Conservation (phyloP, 1,284 basidiomycete genomes). For the Sphaerobolus stellatus region DNA sequence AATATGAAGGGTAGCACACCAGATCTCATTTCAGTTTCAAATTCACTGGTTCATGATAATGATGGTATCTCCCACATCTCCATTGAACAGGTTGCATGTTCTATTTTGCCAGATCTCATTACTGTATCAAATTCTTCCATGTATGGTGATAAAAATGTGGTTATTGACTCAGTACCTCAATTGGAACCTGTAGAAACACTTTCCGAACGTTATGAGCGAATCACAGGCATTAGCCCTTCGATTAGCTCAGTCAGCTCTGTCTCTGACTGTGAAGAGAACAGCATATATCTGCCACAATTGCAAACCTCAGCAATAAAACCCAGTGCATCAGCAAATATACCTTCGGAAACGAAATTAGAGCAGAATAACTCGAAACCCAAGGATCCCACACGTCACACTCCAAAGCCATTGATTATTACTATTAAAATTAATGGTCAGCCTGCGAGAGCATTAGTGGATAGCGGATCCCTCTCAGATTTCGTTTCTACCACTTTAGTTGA, state of each 20-base stretch:
- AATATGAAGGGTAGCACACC: too few species aligned
- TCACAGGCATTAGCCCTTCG: neutral
- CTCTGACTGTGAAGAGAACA: neutral
- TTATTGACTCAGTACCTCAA: neutral
- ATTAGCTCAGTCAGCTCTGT: too few species aligned
- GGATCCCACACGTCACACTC: slow-evolving; percentile 23
- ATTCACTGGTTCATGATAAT: too few species aligned
- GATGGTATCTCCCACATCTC: too few species aligned
- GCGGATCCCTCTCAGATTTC: slow-evolving; percentile 36
- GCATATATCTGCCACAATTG: neutral
- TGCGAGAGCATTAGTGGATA: slow-evolving; percentile 29
- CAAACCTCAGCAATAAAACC: neutral
- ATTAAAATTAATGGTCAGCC: slow-evolving; percentile 28
- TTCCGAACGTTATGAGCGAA: neutral
- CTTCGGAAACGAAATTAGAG: neutral
- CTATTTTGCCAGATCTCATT: too few species aligned
- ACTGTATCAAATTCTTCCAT: too few species aligned
- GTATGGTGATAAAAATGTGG: too few species aligned
- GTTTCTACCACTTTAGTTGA: slow-evolving; percentile 33
- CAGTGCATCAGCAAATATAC: neutral
- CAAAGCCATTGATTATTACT: slow-evolving; percentile 27
- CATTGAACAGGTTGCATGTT: too few species aligned
- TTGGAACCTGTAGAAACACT: neutral
- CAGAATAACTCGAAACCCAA: slow-evolving; percentile 9
- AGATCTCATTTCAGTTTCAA: too few species aligned